These are phyloP conservation scores for Golovinomyces cichoracearum DNA, from an alignment of 2,329 filamentous ascomycete genomes.

Conservation along the genomic window DNA sequence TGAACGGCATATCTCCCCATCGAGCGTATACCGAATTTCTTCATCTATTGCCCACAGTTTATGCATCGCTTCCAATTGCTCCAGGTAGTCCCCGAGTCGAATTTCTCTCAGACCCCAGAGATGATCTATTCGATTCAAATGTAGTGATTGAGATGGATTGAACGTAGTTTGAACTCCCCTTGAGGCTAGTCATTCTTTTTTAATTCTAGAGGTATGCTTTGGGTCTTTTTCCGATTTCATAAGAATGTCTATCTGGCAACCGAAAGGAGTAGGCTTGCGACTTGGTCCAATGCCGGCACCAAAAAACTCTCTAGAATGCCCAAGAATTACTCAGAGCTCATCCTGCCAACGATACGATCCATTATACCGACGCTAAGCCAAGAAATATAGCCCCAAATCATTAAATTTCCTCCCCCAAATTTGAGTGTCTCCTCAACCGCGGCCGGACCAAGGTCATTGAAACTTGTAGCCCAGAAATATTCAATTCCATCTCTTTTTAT, in stretches of 20 bases:
- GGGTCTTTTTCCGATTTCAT: not conserved
- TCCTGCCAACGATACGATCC: too few relatives aligned
- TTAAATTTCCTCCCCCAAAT: too few relatives aligned
- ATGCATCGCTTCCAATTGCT: not conserved
- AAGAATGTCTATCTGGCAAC: not conserved
- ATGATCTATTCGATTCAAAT: not conserved
- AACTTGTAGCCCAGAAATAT: too few relatives aligned
- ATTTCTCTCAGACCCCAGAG: not conserved
- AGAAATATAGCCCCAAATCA: too few relatives aligned
- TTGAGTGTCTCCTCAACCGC: too few relatives aligned
- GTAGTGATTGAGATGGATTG: not conserved
- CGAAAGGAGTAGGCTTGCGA: not conserved
- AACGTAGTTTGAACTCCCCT: not conserved
- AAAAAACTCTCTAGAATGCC: too few relatives aligned
- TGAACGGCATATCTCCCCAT: not conserved
- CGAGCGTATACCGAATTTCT: not conserved
- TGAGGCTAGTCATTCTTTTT: not conserved
- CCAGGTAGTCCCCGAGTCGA: not conserved
- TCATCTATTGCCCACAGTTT: not conserved
- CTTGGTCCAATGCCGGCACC: too few relatives aligned
- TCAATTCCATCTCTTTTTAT: too few relatives aligned
- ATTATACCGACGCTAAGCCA: too few relatives aligned
- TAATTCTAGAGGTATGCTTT: not conserved
- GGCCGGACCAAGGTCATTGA: too few relatives aligned
- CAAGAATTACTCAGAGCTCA: too few relatives aligned